Conservation (phyloP, 331 rosid genomes). For the Quercus lobata region DNA sequence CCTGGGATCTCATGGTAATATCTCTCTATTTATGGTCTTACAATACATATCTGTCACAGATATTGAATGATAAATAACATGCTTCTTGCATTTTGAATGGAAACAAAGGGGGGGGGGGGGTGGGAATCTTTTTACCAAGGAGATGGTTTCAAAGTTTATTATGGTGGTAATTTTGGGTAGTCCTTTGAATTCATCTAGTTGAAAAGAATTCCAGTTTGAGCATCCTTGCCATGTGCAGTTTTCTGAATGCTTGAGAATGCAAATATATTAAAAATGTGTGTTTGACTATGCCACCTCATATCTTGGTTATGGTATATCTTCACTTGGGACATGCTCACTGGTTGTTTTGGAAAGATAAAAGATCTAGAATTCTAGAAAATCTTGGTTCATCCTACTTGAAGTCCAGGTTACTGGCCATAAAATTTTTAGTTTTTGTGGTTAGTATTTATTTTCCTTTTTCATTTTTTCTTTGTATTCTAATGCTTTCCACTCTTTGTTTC, state of each 20-base stretch:
- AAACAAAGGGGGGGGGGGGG: neutral
- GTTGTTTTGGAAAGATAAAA: slow-evolving; percentile 3
- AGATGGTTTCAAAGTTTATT: neutral
- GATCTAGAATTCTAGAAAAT: slow-evolving; percentile 1
- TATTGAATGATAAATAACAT: neutral
- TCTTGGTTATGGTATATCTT: neutral
- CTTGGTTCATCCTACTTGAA: slow-evolving; percentile 1
- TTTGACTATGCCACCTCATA: neutral
- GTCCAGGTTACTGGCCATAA: neutral
- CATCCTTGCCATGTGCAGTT: neutral
- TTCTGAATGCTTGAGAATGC: neutral
- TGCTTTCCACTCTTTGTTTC: slow-evolving; percentile 7
- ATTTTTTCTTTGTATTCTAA: slow-evolving; percentile 17
- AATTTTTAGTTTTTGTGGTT: neutral
- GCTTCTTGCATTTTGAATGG: neutral
- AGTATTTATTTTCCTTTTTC: slow-evolving; percentile 8
- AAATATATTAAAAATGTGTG: neutral
- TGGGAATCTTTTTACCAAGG: neutral
- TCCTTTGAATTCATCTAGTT: neutral
- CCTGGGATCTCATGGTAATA: neutral
- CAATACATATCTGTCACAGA: neutral
- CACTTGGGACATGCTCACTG: slow-evolving; percentile 7
- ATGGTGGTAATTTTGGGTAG: neutral
- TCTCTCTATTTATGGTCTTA: neutral
- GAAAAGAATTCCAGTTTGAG: neutral